phyloP scores from a whole-genome alignment of 306 rosid species.

The Casuarina cunninghamiana region DNA sequence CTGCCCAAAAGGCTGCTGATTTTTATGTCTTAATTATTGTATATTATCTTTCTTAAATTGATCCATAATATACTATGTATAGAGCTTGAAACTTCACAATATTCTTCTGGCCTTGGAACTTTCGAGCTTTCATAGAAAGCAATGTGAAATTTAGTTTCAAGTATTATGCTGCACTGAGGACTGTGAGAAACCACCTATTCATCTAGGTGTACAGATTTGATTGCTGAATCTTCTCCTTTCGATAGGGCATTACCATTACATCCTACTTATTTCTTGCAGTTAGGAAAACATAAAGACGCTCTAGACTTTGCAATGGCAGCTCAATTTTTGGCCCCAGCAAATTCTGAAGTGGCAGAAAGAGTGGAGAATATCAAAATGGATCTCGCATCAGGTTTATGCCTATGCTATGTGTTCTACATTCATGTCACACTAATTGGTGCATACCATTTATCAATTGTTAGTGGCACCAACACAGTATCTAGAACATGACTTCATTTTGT shows the following conservation, averaged over 20 bases:
- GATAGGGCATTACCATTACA: slow-evolving; percentile 7
- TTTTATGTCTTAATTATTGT: background rate
- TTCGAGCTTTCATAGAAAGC: background rate
- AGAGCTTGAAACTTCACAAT: background rate
- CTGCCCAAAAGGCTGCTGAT: background rate
- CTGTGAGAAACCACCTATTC: background rate
- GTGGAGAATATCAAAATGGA: slow-evolving; percentile 69
- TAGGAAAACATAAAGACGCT: slow-evolving; percentile 85
- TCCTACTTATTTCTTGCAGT: slow-evolving; percentile 50
- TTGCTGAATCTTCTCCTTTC: slow-evolving; percentile 13
- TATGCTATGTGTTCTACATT: slow-evolving; percentile 21
- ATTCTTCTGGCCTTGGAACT: slow-evolving; percentile 1
- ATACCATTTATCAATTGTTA: background rate
- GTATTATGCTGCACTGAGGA: background rate
- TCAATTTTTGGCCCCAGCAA: slow-evolving; percentile 66
- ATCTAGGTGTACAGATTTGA: slow-evolving; percentile 19
- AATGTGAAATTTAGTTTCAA: background rate
- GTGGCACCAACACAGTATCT: background rate
- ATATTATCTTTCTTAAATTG: background rate
- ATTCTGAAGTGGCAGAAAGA: slow-evolving; percentile 64
- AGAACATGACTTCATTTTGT: background rate
- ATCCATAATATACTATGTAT: background rate
- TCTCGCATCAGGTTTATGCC: slow-evolving; percentile 71
- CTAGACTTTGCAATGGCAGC: slow-evolving; percentile 74
- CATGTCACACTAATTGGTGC: background rate